Conservation (phyloP, 345 rosid species). For the Adansonia digitata region DNA sequence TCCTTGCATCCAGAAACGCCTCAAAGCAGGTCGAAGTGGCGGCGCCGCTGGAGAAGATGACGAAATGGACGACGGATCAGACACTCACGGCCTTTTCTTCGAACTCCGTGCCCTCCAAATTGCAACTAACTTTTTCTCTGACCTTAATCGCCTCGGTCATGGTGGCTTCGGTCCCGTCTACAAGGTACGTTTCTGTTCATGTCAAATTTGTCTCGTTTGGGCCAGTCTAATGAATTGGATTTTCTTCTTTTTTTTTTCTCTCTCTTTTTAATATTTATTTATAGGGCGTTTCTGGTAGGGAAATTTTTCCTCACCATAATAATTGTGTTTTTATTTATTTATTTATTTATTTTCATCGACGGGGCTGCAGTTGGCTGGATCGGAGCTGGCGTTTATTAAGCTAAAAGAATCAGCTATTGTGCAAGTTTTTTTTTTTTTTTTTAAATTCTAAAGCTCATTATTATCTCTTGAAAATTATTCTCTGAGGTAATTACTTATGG, state of each 20-base stretch:
- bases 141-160: slow-evolving; percentile 67
- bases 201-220: neutral
- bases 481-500: neutral
- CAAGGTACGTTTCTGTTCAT: slow-evolving; percentile 40
- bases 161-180: slow-evolving; percentile 94
- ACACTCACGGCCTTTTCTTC: slow-evolving; percentile 50
- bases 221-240: neutral
- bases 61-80: slow-evolving; percentile 19
- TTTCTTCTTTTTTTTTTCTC: too few relatives aligned
- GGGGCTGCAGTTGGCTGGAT: neutral
- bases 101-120: slow-evolving; percentile 52
- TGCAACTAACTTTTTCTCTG: slow-evolving; percentile 79
- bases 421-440: neutral
- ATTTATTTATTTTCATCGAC: neutral
- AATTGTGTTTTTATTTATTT: neutral
- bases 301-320: neutral
- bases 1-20: neutral
- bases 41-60: slow-evolving; percentile 8
- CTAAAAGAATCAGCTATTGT: neutral
- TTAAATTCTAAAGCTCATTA: neutral
- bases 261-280: neutral
- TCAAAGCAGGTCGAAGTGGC: neutral
- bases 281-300: neutral
- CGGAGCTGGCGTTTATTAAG: neutral
- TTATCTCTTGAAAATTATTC: neutral